phyloP scores from a whole-genome alignment of 2,329 filamentous ascomycete species.

The Dactylellina cionopaga region DNA sequence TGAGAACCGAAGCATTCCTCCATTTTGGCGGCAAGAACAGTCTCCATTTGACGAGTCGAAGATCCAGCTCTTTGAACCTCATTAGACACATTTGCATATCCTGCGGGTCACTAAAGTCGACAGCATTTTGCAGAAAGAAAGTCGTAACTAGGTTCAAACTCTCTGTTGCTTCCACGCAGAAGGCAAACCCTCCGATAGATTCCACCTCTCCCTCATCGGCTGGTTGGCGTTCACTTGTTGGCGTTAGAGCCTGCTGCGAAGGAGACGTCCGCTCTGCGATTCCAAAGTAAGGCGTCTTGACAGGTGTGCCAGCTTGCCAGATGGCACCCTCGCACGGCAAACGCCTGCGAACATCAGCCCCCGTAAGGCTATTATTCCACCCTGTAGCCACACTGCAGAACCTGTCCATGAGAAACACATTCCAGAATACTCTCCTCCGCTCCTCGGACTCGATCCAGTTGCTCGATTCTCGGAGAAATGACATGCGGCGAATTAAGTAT shows the following conservation, averaged over 20 bases:
- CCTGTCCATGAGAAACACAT: constrained; percentile 61
- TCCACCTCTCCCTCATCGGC: constrained; percentile 38
- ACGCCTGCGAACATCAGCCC: constrained; percentile 60
- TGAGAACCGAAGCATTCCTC: constrained; percentile 58
- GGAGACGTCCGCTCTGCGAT: constrained; percentile 62
- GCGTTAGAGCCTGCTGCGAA: constrained; percentile 55
- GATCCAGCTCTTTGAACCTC: constrained; percentile 65
- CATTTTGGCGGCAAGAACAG: constrained; percentile 63
- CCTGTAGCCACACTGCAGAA: constrained; percentile 61
- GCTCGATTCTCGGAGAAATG: constrained; percentile 57
- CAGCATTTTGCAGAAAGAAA: constrained; percentile 63
- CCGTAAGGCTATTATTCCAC: constrained; percentile 61
- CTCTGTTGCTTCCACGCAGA: constrained; percentile 65
- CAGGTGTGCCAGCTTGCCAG: constrained; percentile 62
- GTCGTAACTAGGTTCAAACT: constrained; percentile 63
- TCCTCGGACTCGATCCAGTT: constrained; percentile 61
- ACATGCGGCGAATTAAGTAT: constrained; percentile 57
- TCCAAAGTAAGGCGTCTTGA: constrained; percentile 63
- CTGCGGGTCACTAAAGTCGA: constrained; percentile 61
- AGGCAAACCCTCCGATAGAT: constrained; percentile 64
- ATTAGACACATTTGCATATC: constrained; percentile 64
- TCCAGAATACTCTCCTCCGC: constrained; percentile 62
- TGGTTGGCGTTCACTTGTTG: constrained; percentile 12
- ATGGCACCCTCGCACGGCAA: constrained; percentile 62
- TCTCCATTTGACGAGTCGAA: constrained; percentile 64